A percentile compares a stretch with the other conserved stretches of the same genome.
These are phyloP conservation scores for Neonectria hederae DNA, from an alignment of 2,329 filamentous ascomycete genomes.

Conservation along the genomic window DNA sequence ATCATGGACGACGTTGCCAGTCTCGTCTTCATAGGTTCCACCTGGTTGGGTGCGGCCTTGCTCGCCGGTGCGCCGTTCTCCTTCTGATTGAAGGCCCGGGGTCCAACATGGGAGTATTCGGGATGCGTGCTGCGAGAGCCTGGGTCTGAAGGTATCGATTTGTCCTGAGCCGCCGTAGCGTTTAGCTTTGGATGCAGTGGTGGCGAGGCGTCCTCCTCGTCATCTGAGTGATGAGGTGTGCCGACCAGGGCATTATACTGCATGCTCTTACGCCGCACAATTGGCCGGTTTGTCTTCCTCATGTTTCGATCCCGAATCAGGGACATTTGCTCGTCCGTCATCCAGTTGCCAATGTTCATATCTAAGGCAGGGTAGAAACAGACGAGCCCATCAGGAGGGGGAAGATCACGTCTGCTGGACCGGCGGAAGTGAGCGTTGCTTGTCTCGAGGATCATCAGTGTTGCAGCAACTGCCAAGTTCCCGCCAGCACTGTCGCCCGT, in stretches of 20 bases:
- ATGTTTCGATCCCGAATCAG: constrained; percentile 85
- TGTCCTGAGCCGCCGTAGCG: constrained; percentile 20
- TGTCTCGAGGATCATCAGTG: constrained; percentile 89
- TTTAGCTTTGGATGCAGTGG: constrained; percentile 22
- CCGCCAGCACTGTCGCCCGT: constrained; percentile 61
- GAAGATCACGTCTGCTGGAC: constrained; percentile 63
- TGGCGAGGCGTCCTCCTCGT: constrained; percentile 64
- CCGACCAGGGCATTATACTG: constrained; percentile 87
- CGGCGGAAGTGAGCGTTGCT: constrained; percentile 55
- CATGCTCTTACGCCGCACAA: constrained; percentile 85
- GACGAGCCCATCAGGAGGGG: constrained; percentile 81
- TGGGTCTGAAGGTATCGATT: constrained; percentile 20
- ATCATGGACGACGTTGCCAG: constrained; percentile 97
- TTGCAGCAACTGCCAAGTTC: constrained; percentile 70
- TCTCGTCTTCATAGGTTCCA: constrained; percentile 77
- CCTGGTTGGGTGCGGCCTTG: constrained; percentile 58
- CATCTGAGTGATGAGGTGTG: constrained; percentile 83
- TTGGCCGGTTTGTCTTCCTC: constrained; percentile 79
- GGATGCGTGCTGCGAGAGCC: constrained; percentile 52
- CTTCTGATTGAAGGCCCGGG: constrained; percentile 44
- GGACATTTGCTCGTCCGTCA: constrained; percentile 98
- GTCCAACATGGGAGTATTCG: constrained; percentile 61
- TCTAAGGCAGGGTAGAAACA: constrained; percentile 91
- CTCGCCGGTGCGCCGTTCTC: constrained; percentile 26
- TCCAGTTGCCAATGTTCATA: constrained; percentile 99